Evolutionary conservation across 2,329 filamentous ascomycete genomes (phyloP), one percentile per base, ranked within the genome.

Genomic region (Dactylellina haptotyla): DNA sequence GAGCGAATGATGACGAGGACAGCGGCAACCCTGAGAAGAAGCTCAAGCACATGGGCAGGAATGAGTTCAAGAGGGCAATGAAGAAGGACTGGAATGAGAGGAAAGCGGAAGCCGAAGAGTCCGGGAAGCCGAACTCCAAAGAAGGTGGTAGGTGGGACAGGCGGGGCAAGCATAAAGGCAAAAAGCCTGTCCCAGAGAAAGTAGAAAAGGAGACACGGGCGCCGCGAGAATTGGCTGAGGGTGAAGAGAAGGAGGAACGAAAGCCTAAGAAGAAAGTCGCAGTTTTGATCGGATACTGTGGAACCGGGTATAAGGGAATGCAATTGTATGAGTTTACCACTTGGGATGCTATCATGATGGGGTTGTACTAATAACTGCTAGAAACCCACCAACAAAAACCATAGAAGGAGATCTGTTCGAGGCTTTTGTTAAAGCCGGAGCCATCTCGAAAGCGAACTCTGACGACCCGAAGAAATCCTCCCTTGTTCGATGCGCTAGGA

Each of bases 391-490:
- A 76, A 89, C 97, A 79, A 93, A 93, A 83, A 99, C 94, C 0
- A 98, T 99, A 76, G 95, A 99, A 83, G 91, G 94, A 45, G 95
- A 99, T 78, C 84, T 99, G 2, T 99, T 99, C 83, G 87, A 88
- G 30, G 95, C 95, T 2, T 94, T 99, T 77, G 90, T 99, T 75
- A 88, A 88, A 2, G 93, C 95, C 2, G 91, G 93, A 16, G 93
- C 95, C 39, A 97, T 99, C 75, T 96, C 93, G 53, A 98, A 98
- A 81, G 92, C 92, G 75, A 99, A 99, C 80, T 95, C 95, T 20
- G 89, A 96, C 78, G 95, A 99, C 80, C 95, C 94, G 2, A 96
- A 96, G 81, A 99, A 99, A 82, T 96, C 93, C 1, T 93, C 92
- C 58, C 87, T 99, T 50, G 91, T 97, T 61, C 90, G 95, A 76